Percentiles rank a stretch among this genome's conserved stretches.
Conservation (phyloP, 1,284 basidiomycete species). For the Irpex lacteus region DNA sequence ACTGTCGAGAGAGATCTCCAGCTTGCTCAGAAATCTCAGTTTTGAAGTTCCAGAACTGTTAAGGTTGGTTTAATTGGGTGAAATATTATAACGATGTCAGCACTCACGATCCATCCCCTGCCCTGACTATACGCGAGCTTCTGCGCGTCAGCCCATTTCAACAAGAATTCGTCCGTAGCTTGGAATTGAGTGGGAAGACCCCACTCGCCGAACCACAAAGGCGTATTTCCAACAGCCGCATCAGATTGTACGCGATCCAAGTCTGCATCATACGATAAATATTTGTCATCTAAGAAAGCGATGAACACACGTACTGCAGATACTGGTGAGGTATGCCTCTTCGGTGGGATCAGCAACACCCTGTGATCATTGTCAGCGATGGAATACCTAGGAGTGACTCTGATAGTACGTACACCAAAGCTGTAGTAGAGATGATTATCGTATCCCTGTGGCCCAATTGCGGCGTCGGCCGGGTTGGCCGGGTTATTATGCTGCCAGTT, state of each 20-base stretch:
- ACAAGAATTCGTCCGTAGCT: conserved; percentile 60
- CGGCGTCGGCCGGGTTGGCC: conserved; percentile 65
- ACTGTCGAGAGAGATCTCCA: conserved; percentile 51
- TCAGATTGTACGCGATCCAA: conserved; percentile 49
- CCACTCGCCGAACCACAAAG: conserved; percentile 62
- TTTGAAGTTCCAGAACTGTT: conserved; percentile 78
- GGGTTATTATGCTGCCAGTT: conserved; percentile 71
- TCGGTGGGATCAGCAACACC: conserved; percentile 67
- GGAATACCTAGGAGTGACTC: not conserved
- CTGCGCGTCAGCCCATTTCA: conserved; percentile 77
- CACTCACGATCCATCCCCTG: conserved; percentile 67
- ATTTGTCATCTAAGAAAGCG: not conserved
- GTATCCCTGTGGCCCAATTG: conserved; percentile 67
- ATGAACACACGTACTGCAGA: conserved; percentile 56
- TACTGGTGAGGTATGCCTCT: conserved; percentile 59
- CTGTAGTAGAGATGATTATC: conserved; percentile 82
- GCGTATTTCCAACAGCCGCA: conserved; percentile 45
- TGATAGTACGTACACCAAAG: conserved; percentile 47
- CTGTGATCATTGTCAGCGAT: conserved; percentile 29
- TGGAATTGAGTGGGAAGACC: conserved; percentile 65
- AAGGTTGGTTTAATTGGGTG: too few species aligned
- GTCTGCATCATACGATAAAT: conserved; percentile 33
- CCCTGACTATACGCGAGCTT: conserved; percentile 62
- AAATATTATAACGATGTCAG: not conserved
- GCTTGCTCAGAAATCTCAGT: conserved; percentile 54